Conservation (phyloP, 495 filamentous ascomycete species). For the Trichoderma erinaceum region DNA sequence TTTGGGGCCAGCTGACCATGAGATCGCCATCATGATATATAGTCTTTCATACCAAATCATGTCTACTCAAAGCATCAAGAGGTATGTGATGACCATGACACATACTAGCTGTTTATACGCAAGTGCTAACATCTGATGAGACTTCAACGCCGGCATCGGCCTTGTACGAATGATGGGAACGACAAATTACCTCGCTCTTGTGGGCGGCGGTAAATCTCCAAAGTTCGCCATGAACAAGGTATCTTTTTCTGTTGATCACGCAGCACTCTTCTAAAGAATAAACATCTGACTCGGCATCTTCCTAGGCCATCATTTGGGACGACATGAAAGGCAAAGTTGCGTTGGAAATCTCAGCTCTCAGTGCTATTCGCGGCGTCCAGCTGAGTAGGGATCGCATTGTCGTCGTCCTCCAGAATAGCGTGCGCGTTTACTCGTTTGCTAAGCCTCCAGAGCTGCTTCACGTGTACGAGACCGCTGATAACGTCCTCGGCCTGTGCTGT, state of each 20-base stretch:
- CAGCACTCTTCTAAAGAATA: conserved; percentile 22
- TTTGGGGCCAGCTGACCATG: conserved; percentile 15
- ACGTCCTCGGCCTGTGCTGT: conserved; percentile 74
- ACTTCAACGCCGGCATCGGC: conserved; percentile 80
- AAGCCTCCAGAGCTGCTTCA: conserved; percentile 66
- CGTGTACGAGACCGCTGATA: conserved; percentile 81
- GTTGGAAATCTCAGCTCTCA: conserved; percentile 46
- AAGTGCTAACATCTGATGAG: conserved; percentile 35
- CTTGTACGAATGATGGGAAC: conserved; percentile 82
- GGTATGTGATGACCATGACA: conserved; percentile 22
- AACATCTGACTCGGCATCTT: background rate
- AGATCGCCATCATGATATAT: conserved; percentile 15
- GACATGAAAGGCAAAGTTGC: conserved; percentile 70
- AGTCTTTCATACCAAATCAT: conserved; percentile 78
- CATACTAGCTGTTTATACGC: no score
- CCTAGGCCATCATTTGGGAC: conserved; percentile 84
- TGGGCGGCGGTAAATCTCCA: conserved; percentile 80
- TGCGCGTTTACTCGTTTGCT: conserved; percentile 76
- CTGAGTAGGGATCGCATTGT: conserved; percentile 73
- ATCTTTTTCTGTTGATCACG: background rate
- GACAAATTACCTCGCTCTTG: conserved; percentile 81
- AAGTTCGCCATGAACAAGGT: conserved; percentile 88
- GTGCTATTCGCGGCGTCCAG: conserved; percentile 70
- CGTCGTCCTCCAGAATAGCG: conserved; percentile 72
- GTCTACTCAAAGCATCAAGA: conserved; percentile 59